phyloP scores from a whole-genome alignment of 306 rosid genomes.

The Erythrophleum fordii region DNA sequence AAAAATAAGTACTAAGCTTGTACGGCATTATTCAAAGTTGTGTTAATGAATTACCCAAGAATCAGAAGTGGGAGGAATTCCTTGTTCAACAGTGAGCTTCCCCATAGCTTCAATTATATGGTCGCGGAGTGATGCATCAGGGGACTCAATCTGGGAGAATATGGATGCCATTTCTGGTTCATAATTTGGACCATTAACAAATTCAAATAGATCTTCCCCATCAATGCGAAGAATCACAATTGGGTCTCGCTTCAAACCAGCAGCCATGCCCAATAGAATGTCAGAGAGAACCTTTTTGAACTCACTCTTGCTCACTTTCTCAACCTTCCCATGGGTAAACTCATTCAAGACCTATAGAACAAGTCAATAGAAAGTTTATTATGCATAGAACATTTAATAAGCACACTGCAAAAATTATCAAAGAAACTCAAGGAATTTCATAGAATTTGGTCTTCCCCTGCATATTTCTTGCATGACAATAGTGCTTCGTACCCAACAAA shows the following conservation, averaged over 20 bases:
- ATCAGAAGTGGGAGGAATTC: slow-evolving; percentile 92
- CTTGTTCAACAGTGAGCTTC: slow-evolving; percentile 85
- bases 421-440: slow-evolving; percentile 1
- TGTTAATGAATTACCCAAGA: slow-evolving; percentile 71
- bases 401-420: background rate
- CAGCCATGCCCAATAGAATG: slow-evolving; percentile 93
- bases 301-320: slow-evolving; percentile 84
- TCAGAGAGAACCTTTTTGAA: slow-evolving; percentile 92
- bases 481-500: slow-evolving; percentile 4
- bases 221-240: slow-evolving; percentile 89
- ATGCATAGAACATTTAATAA: background rate
- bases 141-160: slow-evolving; percentile 56
- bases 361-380: slow-evolving; percentile 16
- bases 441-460: background rate
- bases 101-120: slow-evolving; percentile 69
- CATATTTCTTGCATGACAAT: background rate
- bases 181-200: slow-evolving; percentile 64
- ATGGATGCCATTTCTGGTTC: slow-evolving; percentile 71
- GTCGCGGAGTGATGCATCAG: slow-evolving; percentile 54
- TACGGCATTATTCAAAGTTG: slow-evolving; percentile 3
- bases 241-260: slow-evolving; percentile 93
- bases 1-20: background rate
- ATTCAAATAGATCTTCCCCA: slow-evolving; percentile 92
- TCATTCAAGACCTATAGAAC: slow-evolving; percentile 79
- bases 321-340: slow-evolving; percentile 88